phyloP scores from a whole-genome alignment of 805 yeast species.

The Starmerella stigmatis region DNA sequence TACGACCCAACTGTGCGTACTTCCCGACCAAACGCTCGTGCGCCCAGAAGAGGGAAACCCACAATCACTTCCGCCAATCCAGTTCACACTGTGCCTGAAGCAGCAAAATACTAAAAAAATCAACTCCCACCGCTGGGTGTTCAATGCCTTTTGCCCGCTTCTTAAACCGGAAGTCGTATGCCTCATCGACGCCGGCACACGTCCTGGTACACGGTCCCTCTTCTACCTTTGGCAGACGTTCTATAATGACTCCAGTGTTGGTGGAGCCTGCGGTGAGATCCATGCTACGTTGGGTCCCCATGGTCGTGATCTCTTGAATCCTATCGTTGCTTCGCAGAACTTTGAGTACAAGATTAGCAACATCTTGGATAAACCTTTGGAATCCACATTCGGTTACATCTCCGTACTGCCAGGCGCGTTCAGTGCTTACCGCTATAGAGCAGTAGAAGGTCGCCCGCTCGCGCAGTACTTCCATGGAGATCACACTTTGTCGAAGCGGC shows the following conservation, averaged over 20 bases:
- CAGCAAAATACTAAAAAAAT: conserved; percentile 55
- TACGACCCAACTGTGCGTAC: conserved; percentile 43
- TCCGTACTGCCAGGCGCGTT: conserved; percentile 61
- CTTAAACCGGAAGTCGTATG: conserved; percentile 49
- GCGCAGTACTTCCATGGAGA: conserved; percentile 62
- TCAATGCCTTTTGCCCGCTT: conserved; percentile 51
- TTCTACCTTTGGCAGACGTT: conserved; percentile 55
- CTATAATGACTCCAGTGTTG: conserved; percentile 47
- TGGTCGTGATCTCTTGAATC: conserved; percentile 37
- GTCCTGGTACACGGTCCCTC: conserved; percentile 47
- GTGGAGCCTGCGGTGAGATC: conserved; percentile 67
- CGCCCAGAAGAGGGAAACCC: conserved; percentile 46
- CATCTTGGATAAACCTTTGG: conserved; percentile 57
- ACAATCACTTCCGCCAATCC: conserved; percentile 46
- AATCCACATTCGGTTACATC: conserved; percentile 53
- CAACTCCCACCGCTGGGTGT: conserved; percentile 61
- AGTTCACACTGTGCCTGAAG: conserved; percentile 49
- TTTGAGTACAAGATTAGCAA: conserved; percentile 59
- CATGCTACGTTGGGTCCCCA: conserved; percentile 47
- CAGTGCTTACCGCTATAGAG: conserved; percentile 52
- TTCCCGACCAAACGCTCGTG: conserved; percentile 38
- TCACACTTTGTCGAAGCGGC: conserved; percentile 37
- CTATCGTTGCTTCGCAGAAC: conserved; percentile 55
- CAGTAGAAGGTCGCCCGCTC: conserved; percentile 53
- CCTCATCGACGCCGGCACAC: conserved; percentile 55